Conservation (phyloP, 2,329 filamentous ascomycete genomes). For the Coniosporium tulheliwenetii region DNA sequence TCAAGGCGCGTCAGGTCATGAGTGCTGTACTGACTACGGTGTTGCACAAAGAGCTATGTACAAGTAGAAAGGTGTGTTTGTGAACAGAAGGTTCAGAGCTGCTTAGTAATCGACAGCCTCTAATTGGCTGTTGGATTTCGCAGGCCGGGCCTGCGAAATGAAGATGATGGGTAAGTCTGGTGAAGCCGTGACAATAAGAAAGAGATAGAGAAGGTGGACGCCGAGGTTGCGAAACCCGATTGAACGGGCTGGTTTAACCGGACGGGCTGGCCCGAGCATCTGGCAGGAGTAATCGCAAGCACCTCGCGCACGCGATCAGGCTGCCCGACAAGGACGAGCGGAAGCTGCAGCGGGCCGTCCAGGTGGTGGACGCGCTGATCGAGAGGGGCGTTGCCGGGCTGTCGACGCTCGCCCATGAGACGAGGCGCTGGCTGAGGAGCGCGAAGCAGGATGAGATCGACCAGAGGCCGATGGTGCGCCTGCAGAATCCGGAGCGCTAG, state of each 20-base stretch:
- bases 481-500: conserved; percentile 9
- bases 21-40: too few relatives aligned
- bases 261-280: too few relatives aligned
- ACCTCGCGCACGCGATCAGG: neutral
- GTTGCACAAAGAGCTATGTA: too few relatives aligned
- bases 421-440: conserved; percentile 6
- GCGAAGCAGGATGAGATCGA: conserved; percentile 4
- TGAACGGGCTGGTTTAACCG: neutral
- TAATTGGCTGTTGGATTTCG: too few relatives aligned
- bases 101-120: too few relatives aligned
- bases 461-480: conserved; percentile 4
- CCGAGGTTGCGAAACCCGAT: neutral
- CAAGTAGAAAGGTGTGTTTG: too few relatives aligned
- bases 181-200: too few relatives aligned
- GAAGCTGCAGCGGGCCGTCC: conserved; percentile 1
- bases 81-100: too few relatives aligned
- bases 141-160: too few relatives aligned
- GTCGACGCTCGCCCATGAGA: conserved; percentile 4
- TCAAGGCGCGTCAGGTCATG: too few relatives aligned
- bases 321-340: conserved; percentile 3
- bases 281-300: neutral
- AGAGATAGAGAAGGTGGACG: neutral
- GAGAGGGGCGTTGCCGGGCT: conserved; percentile 6
- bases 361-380: conserved; percentile 2
- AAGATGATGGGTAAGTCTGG: too few relatives aligned